These are phyloP conservation scores for Globisporangium perplexum DNA, from an alignment of 352 stramenopile species.

Conservation along the genomic window DNA sequence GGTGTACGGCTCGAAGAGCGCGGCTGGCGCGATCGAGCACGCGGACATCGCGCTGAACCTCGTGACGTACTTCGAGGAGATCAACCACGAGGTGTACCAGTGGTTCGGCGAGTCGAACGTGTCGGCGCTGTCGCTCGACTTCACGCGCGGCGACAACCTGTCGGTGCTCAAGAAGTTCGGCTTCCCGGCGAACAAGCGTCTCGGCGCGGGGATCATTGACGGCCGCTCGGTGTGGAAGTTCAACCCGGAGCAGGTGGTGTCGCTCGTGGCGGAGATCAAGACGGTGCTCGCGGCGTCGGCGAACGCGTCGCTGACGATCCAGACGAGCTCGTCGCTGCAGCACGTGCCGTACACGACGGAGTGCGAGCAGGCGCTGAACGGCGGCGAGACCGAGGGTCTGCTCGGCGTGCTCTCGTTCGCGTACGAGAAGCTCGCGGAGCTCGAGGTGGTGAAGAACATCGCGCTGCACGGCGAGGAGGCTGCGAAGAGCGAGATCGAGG, in stretches of 20 bases:
- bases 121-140: conserved; percentile 85
- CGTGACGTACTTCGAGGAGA: conserved; percentile 88
- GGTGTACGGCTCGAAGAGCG: conserved; percentile 63
- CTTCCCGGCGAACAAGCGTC: conserved; percentile 78
- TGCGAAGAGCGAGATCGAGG: conserved; percentile 42
- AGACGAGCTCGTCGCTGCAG: conserved; percentile 88
- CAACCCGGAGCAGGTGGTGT: conserved; percentile 54
- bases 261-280: conserved; percentile 55
- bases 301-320: conserved; percentile 60
- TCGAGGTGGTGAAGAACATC: conserved; percentile 78
- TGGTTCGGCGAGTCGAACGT: conserved; percentile 82
- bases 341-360: conserved; percentile 87
- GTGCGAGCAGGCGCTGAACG: conserved; percentile 69
- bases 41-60: conserved; percentile 63
- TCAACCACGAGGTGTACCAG: conserved; percentile 84
- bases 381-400: conserved; percentile 62
- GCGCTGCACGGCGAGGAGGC: conserved; percentile 50
- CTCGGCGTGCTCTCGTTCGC: conserved; percentile 81
- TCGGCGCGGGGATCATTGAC: conserved; percentile 88
- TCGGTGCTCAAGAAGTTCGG: conserved; percentile 80
- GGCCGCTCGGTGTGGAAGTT: conserved; percentile 90
- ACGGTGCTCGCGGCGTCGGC: conserved; percentile 38
- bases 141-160: conserved; percentile 87
- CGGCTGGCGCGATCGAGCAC: conserved; percentile 55
- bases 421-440: conserved; percentile 88